Conservation (phyloP, 75 land plant species). For the Azolla pinnata region DNA sequence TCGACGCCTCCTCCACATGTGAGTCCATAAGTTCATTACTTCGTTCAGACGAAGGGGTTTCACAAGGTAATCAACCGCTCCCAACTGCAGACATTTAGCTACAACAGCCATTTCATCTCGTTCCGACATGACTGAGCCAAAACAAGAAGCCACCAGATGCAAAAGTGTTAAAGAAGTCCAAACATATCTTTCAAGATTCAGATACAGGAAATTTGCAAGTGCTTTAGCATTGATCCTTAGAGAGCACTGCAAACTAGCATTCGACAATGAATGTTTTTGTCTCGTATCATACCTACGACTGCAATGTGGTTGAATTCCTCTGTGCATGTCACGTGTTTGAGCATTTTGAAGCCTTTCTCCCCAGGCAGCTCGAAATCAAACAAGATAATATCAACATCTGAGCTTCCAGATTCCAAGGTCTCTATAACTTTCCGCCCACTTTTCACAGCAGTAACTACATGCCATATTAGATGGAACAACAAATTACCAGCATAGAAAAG, state of each 20-base stretch:
- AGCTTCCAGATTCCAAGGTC: slow-evolving; percentile 44
- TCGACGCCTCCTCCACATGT: slow-evolving; percentile 78
- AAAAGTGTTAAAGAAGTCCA: background rate
- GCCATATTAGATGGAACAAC: background rate
- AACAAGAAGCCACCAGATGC: no score
- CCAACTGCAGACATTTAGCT: slow-evolving; percentile 68
- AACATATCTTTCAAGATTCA: background rate
- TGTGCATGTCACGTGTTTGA: slow-evolving; percentile 51
- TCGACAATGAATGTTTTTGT: no score
- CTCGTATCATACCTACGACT: slow-evolving; percentile 60
- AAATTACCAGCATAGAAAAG: background rate
- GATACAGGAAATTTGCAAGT: background rate
- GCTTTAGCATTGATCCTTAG: no score
- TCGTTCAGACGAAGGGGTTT: slow-evolving; percentile 84
- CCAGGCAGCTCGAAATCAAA: slow-evolving; percentile 74
- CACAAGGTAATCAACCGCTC: slow-evolving; percentile 89
- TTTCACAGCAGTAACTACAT: slow-evolving; percentile 56
- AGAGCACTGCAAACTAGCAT: no score
- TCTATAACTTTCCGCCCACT: slow-evolving; percentile 74
- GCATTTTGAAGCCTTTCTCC: slow-evolving; percentile 64
- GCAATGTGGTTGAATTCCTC: slow-evolving; percentile 52
- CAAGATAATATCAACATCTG: slow-evolving; percentile 65
- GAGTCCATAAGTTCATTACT: slow-evolving; percentile 80
- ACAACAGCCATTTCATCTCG: slow-evolving; percentile 76
- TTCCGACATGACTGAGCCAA: slow-evolving; percentile 72